Evolutionary conservation across 164 flowering plant genomes (phyloP), one percentile per base, ranked within the genome.

Genomic region (Macadamia tetraphylla): DNA sequence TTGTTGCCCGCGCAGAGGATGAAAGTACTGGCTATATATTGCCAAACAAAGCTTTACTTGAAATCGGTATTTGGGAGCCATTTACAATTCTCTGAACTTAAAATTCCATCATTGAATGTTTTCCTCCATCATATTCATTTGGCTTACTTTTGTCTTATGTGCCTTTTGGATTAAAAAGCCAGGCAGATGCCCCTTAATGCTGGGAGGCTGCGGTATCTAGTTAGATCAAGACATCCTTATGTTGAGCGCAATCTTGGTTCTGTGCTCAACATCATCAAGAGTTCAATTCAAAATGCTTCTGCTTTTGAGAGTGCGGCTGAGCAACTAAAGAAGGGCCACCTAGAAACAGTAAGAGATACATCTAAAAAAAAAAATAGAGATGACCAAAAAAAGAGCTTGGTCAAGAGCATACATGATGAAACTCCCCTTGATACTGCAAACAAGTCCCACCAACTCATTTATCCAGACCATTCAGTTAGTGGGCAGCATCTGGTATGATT

Each of bases 11-110:
- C 60, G 80, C 80, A n/a, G 94, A 92, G 78, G 99, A 95, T 88
- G 99, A 95, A 78, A 92, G 99, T 70, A 95, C 98, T 73, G 99
- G 99, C 60, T 95, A 81, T 73, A 79, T 95, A 75, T 77, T 95
- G 77, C 99, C 99, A 61, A 95, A 95, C 81, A 92, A 82, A 84
- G 74, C 81, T 57, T 87, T 95, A 68, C 79, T 91, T 73, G 97
- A 92, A 75, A 89, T 95, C 15, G 99, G 99, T 94, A 84, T 32
- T 23, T 66, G 14, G 10, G 44, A 65, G 31, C 56, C 55, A 9
- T 55, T 9, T 23, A 35, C 17, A 59, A 51, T 46, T 46, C 53
- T 58, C 12, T 70, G 46, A 14, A 35, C 6, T 57, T 64, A 58
- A 29, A 58, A 64, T 64, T 56, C 35, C 29, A 57, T 46, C 60